Base-by-base conservation (phyloP, 768 basidiomycete species). In the Trametes meyenii region DNA sequence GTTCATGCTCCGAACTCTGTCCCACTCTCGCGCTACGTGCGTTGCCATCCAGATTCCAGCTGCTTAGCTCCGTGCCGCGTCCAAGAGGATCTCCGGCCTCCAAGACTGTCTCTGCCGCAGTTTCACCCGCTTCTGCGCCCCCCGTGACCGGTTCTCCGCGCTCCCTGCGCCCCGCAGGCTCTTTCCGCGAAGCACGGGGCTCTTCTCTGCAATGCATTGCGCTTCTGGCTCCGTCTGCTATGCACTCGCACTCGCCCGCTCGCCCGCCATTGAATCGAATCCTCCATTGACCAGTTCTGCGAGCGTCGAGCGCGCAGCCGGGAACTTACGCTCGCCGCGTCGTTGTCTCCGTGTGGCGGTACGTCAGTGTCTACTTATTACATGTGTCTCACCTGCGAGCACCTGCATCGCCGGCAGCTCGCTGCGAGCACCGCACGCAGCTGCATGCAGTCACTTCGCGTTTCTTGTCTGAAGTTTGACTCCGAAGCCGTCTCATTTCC, bases 141-240 rank as follows among this genome's bases (percentile, higher is more conserved):
- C 57, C 36, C 51, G 57, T 58, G 57, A 58, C 57, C 57, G n/a
- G n/a, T 17, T 36, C 35, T 55, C 46, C 26, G 40, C 26, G 49
- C 55, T 6, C 55, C 39, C 55, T 56, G 12, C 26, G 16, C 29
- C 29, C 29, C 29, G 8, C 29, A 33, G 29, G 29, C 29, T 33
- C 8, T 33, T 33, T 19, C 55, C 55, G 55, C 55, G 46, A 55
- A 36, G 26, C 43, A 33, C 7, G 45, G 14, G 17, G 16, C 48
- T n/a, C 45, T 56, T 56, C 51, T 52, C 51, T 23, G 51, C 51
- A 52, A 50, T 50, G 51, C 51, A 52, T 38, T 21, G 44, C 40
- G 29, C 19, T 39, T n/a, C 50, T 19, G 24, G 21, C 21, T 19
- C 23, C 46, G 46, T 24, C 11, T 14, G 14, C 14, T 13, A 36